Evolutionary conservation across 2,329 filamentous ascomycete genomes (phyloP).

Genomic region (Fusarium nurragi): DNA sequence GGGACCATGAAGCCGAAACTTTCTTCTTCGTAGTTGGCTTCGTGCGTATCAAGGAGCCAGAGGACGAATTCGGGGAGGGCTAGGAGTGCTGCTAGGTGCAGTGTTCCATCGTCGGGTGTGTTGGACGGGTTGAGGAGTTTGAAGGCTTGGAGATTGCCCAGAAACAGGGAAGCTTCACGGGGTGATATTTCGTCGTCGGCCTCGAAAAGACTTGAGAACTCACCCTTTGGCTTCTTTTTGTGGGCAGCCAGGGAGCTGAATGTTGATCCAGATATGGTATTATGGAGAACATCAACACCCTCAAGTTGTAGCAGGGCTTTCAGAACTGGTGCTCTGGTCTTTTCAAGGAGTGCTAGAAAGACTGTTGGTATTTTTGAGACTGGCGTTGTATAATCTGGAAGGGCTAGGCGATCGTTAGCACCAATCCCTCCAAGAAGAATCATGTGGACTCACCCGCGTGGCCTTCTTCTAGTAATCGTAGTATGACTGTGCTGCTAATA

Average conservation of each 20-base stretch:
- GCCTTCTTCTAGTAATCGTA: neutral
- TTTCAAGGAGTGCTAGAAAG: conserved; percentile 7
- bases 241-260: conserved; percentile 11
- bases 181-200: conserved; percentile 18
- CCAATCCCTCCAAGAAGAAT: rapidly evolving
- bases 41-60: conserved; percentile 13
- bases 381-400: neutral
- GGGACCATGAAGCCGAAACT: conserved; percentile 28
- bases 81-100: conserved; percentile 17
- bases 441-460: neutral
- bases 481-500: neutral
- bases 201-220: conserved; percentile 18
- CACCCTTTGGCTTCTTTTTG: neutral
- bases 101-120: neutral
- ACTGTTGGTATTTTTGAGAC: neutral
- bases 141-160: conserved; percentile 15
- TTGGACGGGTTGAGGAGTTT: neutral
- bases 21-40: conserved; percentile 20
- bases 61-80: conserved; percentile 6
- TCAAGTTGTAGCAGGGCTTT: neutral
- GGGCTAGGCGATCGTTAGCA: neutral
- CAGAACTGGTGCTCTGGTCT: neutral
- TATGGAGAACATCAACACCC: neutral
- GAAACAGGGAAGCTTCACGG: conserved; percentile 11
- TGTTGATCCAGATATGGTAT: conserved; percentile 15